phyloP scores from a whole-genome alignment of 805 yeast species.

The Saturnispora bothae region DNA sequence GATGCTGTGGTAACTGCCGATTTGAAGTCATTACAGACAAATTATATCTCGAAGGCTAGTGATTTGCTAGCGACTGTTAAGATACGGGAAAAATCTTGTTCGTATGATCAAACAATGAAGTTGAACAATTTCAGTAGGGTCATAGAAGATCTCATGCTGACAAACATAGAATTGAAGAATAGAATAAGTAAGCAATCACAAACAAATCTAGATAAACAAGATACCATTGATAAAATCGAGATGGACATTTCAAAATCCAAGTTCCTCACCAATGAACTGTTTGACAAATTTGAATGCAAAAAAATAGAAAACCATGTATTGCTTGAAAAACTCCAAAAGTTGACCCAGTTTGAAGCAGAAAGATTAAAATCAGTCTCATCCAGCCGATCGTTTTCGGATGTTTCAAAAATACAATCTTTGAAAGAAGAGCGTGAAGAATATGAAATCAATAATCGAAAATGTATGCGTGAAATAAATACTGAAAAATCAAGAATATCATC shows the following conservation, averaged over 20 bases:
- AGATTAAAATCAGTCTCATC: neutral
- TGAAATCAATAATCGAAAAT: slow-evolving; percentile 1
- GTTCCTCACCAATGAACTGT: slow-evolving; percentile 2
- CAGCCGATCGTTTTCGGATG: neutral
- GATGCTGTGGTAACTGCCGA: slow-evolving; percentile 13
- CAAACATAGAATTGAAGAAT: slow-evolving; percentile 12
- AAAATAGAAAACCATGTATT: slow-evolving; percentile 5
- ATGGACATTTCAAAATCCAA: neutral
- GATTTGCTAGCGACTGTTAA: slow-evolving; percentile 3
- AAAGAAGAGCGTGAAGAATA: neutral
- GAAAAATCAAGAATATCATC: slow-evolving; percentile 22
- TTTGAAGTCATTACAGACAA: slow-evolving; percentile 10
- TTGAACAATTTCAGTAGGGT: slow-evolving; percentile 29
- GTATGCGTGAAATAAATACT: slow-evolving; percentile 9
- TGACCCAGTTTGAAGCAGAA: neutral
- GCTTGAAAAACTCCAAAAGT: neutral
- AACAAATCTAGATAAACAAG: neutral
- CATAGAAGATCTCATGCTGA: slow-evolving; percentile 24
- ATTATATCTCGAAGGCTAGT: slow-evolving; percentile 3
- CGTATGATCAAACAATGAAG: slow-evolving; percentile 34
- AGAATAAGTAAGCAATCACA: slow-evolving; percentile 2
- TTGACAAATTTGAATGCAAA: neutral
- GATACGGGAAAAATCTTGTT: slow-evolving; percentile 20
- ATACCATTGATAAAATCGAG: slow-evolving; percentile 6
- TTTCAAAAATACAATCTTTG: neutral